Percentiles rank a stretch among this genome's conserved stretches.
phyloP scores from a whole-genome alignment of 2,329 filamentous ascomycete genomes.

The Arthrobotrys megalospora region DNA sequence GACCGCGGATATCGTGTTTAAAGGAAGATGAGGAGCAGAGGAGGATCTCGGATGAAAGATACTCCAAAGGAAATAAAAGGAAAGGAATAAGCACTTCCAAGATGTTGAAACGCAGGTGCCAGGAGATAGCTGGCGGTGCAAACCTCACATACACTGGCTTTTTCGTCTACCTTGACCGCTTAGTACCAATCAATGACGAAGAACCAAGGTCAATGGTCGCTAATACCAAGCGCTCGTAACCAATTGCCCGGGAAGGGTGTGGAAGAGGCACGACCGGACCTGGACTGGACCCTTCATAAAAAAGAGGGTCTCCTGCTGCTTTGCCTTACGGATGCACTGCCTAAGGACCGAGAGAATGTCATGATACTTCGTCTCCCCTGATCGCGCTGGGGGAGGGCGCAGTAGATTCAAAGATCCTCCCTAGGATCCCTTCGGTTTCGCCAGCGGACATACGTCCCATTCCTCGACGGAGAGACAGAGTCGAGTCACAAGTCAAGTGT shows the following conservation, averaged over 20 bases:
- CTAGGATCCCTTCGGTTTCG: conserved; percentile 7
- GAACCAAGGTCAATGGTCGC: conserved; percentile 28
- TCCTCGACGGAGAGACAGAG: conserved; percentile 23
- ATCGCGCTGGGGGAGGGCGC: conserved; percentile 19
- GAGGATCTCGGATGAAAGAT: conserved; percentile 28
- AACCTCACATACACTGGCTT: conserved; percentile 37
- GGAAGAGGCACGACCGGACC: conserved; percentile 28
- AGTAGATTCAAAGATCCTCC: conserved; percentile 22
- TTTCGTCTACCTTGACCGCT: conserved; percentile 25
- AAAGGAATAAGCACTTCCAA: conserved; percentile 44
- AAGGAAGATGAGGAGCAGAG: conserved; percentile 26
- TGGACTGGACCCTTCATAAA: conserved; percentile 20
- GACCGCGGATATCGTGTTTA: conserved; percentile 23
- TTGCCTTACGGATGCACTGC: conserved; percentile 9
- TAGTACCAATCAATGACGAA: conserved; percentile 52
- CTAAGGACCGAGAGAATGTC: background rate
- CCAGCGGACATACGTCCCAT: conserved; percentile 24
- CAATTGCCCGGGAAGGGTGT: conserved; percentile 44
- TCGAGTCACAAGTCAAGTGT: conserved; percentile 36
- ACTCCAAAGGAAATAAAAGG: conserved; percentile 31
- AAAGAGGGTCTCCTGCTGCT: conserved; percentile 19
- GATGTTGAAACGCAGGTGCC: conserved; percentile 47
- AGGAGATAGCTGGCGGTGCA: conserved; percentile 44
- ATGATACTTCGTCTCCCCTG: conserved; percentile 16
- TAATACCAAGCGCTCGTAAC: conserved; percentile 54